Conservation (phyloP, 495 filamentous ascomycete species). For the Patellaria atrata region DNA sequence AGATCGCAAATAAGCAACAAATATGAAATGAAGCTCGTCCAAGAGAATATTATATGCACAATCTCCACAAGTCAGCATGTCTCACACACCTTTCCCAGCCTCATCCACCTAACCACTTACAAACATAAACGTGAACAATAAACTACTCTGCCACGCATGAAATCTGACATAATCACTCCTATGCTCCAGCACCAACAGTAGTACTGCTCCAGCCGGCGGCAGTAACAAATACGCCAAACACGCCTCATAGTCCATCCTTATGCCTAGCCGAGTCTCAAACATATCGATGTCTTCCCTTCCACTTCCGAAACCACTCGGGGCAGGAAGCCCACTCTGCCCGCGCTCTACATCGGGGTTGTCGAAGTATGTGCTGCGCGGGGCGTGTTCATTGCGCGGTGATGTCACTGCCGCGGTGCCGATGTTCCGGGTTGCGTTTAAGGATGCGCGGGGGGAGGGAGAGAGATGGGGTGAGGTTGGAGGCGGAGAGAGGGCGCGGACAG, state of each 20-base stretch:
- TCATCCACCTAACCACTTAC: constrained; percentile 31
- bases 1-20: constrained; percentile 64
- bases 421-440: constrained; percentile 24
- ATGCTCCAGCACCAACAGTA: constrained; percentile 73
- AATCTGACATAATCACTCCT: constrained; percentile 96
- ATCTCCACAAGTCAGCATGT: constrained; percentile 26
- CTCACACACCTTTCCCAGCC: neutral
- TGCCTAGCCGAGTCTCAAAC: constrained; percentile 57
- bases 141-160: constrained; percentile 24
- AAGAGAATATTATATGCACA: constrained; percentile 71
- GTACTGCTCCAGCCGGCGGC: constrained; percentile 74
- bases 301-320: constrained; percentile 16
- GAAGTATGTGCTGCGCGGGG: constrained; percentile 9
- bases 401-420: constrained; percentile 17
- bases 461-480: constrained; percentile 40
- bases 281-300: constrained; percentile 33
- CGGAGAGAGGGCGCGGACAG: constrained; percentile 58
- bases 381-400: constrained; percentile 7
- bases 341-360: constrained; percentile 24
- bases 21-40: constrained; percentile 74
- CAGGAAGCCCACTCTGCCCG: constrained; percentile 17
- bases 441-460: constrained; percentile 31
- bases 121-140: constrained; percentile 67
- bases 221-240: constrained; percentile 77
- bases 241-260: constrained; percentile 67